Percentiles rank a stretch among this genome's conserved stretches.
Conservation (phyloP, 805 yeast genomes). For the Starmerella geochares region DNA sequence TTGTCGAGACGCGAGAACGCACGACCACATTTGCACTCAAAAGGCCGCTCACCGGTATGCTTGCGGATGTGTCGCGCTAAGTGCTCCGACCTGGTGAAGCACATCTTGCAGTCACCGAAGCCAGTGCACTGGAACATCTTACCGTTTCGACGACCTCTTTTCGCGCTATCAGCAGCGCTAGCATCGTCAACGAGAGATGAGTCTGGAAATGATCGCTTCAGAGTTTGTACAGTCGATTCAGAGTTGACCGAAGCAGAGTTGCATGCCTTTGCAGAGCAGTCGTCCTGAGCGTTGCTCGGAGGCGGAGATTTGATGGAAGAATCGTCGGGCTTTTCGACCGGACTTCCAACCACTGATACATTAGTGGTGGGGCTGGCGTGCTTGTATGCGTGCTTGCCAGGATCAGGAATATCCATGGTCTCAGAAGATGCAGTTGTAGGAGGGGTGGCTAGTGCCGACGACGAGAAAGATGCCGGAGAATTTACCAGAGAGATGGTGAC, state of each 20-base stretch:
- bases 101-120: constrained; percentile 75
- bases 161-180: constrained; percentile 22
- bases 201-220: background rate
- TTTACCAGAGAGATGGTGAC: background rate
- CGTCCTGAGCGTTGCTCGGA: background rate
- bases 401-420: background rate
- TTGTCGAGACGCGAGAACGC: constrained; percentile 78
- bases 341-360: background rate
- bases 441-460: background rate
- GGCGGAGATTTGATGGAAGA: background rate
- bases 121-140: constrained; percentile 74
- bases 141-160: constrained; percentile 26
- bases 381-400: background rate
- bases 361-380: background rate
- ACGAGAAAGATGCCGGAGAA: background rate
- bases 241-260: background rate
- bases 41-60: constrained; percentile 92
- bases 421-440: background rate
- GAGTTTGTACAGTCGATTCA: background rate
- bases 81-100: constrained; percentile 85
- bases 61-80: constrained; percentile 84
- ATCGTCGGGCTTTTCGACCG: background rate
- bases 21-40: constrained; percentile 69
- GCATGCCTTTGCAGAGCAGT: background rate
- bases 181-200: constrained; percentile 14